These are phyloP conservation scores for Fusarium acutatum DNA, from an alignment of 2,329 filamentous ascomycete species.

Conservation along the genomic window DNA sequence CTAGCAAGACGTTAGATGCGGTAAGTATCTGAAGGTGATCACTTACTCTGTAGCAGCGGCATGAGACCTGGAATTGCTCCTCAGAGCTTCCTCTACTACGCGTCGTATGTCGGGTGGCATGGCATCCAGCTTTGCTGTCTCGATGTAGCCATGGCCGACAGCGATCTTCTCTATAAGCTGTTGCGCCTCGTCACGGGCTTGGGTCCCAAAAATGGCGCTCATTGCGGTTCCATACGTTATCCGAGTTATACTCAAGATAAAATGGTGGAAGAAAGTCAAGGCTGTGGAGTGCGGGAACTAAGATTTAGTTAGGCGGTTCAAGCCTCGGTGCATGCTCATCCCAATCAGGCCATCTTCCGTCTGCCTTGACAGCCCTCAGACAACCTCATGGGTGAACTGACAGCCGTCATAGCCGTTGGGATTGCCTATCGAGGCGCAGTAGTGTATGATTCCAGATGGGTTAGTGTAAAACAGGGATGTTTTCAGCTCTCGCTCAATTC, in stretches of 20 bases:
- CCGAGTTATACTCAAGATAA: neutral
- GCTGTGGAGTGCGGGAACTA: neutral
- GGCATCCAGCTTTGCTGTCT: neutral
- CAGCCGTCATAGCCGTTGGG: neutral
- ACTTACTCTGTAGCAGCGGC: neutral
- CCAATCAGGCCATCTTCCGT: neutral
- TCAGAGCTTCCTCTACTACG: neutral
- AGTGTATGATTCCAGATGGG: neutral
- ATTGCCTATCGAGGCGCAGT: neutral
- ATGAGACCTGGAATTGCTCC: neutral
- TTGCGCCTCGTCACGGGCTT: neutral
- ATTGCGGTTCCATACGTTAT: neutral
- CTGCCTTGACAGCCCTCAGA: neutral
- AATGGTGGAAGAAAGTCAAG: neutral
- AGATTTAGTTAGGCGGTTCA: neutral
- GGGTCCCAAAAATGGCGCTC: neutral
- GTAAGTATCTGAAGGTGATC: rapidly evolving
- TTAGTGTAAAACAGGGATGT: neutral
- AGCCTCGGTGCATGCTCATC: neutral
- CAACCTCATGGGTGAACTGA: neutral
- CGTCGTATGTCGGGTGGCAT: neutral
- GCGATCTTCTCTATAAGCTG: neutral
- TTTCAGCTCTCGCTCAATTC: neutral
- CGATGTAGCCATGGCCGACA: neutral
- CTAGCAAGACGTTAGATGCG: neutral